Base-by-base conservation (phyloP, 106 monocot genomes). In the Acanthochlamys bracteata region DNA sequence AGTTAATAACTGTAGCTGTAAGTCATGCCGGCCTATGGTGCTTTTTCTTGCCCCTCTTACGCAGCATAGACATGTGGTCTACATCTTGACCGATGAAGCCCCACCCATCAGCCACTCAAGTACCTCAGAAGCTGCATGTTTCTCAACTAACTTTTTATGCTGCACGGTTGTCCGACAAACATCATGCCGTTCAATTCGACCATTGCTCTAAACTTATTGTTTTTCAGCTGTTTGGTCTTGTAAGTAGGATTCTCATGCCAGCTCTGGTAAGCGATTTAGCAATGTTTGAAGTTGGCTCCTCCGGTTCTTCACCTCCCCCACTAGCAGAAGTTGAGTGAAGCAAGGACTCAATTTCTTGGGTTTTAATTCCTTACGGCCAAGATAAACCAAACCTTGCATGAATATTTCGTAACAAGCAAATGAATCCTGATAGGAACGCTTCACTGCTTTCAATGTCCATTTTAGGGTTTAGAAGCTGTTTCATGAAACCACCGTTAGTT, bases 121-220 rank as follows among this genome's bases (percentile, higher is more conserved):
- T 13, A 92, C 98, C 75, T 92, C 92, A 4, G 74, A 60, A n/a
- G 98, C 92, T 7, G 91, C 98, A 22, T 84, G 80, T 52, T 89
- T 88, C 72, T 99, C 98, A 7, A 92, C 98, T 14, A 77, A 81
- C 69, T 99, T 92, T 77, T 99, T 99, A 49, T 99, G 72, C 56
- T 69, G 55, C 86, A 83, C 0, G 98, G 89, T 67, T 81, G 76
- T 40, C 98, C 89, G 42, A 89, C 77, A 77, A 99, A 99, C 62
- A 92, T 78, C 98, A 99, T 99, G 10, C 88, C 89, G 23, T 89
- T 99, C 62, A 99, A 89, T 57, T 83, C 85, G 1, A 99, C 98
- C 17, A 61, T 86, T 13, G 92, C 49, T 71, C 83, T 78, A 70
- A 86, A 99, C 59, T 77, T 85, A 53, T 25, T 69, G 57, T 65